phyloP scores from a whole-genome alignment of 176 grass and related monocot species.

The Otatea glauca region DNA sequence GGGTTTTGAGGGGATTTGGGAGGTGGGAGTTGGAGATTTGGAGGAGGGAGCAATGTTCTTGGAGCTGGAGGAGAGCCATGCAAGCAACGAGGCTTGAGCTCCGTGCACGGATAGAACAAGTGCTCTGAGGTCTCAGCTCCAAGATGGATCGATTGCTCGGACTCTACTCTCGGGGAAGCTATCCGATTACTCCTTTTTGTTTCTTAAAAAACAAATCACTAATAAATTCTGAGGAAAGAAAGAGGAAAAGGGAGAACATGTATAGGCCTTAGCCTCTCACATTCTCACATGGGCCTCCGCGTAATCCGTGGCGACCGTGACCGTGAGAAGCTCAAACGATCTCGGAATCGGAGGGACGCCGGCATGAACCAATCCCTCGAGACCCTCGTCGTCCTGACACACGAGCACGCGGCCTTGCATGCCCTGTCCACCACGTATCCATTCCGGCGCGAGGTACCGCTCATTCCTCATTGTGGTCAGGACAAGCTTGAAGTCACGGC shows the following conservation, averaged over 20 bases:
- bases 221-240: too few relatives aligned
- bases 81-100: constrained; percentile 23
- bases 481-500: neutral
- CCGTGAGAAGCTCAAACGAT: neutral
- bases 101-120: constrained; percentile 34
- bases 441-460: too few relatives aligned
- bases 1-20: constrained; percentile 1
- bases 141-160: too few relatives aligned
- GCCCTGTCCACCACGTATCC: constrained; percentile 29
- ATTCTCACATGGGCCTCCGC: neutral
- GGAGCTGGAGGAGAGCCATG: constrained; percentile 66
- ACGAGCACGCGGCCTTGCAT: constrained; percentile 60
- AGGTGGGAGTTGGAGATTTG: constrained; percentile 39
- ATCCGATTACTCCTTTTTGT: constrained; percentile 14
- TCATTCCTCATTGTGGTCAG: neutral
- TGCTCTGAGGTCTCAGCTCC: neutral
- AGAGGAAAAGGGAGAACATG: too few relatives aligned
- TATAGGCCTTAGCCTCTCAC: neutral
- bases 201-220: neutral
- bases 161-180: neutral
- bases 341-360: neutral
- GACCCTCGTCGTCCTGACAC: constrained; percentile 54
- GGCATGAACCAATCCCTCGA: neutral
- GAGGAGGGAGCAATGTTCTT: constrained; percentile 42
- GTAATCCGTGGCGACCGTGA: neutral